Evolutionary conservation across 2,329 filamentous ascomycete species (phyloP), one percentile per base, ranked within the genome.

Genomic region (Davidsoniella australis): DNA sequence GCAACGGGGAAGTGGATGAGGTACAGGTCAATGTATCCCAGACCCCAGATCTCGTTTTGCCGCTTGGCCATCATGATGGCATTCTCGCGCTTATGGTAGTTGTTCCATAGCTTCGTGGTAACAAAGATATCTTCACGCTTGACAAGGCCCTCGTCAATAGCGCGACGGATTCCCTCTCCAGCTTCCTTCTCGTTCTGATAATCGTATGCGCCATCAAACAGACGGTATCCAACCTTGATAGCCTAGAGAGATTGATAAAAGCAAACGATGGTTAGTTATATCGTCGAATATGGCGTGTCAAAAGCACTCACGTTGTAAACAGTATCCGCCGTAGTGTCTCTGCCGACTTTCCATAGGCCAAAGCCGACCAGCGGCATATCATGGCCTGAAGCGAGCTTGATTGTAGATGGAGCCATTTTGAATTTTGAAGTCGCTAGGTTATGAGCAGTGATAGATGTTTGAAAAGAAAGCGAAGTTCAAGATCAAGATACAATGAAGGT

Each of bases 101-200:
- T 80, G 70, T 89, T 87, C 86, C 87, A 94, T 52, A 94, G 80
- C 72, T 94, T 94, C 66, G 82, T 86, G 56, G 88, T 83, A 61
- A 94, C 79, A 76, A 94, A 94, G 62, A 94, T 82, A 20, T 94
- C 85, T 65, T 84, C 78, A 53, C 85, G 63, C 20, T 56, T 69
- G 43, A 83, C 65, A n/a, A 74, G 62, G 1, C 75, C 75, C 29
- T 91, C 85, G 61, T 81, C 74, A 66, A 91, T 85, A 59, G 85
- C 85, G 57, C 82, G 81, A 53, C 79, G 76, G 43, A 89, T 73
- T 58, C 85, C 85, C 62, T 87, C 68, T 52, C 84, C 85, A 55
- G 75, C 78, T 64, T 87, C 82, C 57, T 76, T 76, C 65, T 89
- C 85, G 63, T 89, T 89, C 58, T 82, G 82, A 66, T 91, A 89